These are phyloP conservation scores for Syzygium jambos DNA, from an alignment of 345 rosid genomes.

Conservation along the genomic window DNA sequence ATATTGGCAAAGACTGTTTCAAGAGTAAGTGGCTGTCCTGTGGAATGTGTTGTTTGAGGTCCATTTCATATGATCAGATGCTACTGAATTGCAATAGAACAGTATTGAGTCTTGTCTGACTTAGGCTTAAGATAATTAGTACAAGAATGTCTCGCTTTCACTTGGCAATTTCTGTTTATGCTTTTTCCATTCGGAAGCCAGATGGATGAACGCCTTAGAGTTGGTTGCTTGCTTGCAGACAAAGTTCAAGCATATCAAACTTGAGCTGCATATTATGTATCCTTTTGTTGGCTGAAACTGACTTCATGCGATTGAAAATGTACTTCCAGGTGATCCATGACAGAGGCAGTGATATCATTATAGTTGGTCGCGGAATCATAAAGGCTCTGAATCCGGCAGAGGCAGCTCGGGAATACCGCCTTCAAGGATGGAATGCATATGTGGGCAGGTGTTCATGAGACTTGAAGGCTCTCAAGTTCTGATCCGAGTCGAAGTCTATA, in stretches of 20 bases:
- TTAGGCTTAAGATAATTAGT: background rate
- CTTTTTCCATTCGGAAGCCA: background rate
- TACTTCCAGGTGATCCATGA: constrained; percentile 61
- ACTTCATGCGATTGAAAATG: background rate
- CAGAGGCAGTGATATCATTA: constrained; percentile 90
- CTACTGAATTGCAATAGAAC: background rate
- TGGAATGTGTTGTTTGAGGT: background rate
- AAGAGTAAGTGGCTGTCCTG: background rate
- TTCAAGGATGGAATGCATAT: constrained; percentile 96
- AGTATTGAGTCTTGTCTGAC: background rate
- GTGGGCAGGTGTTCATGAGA: constrained; percentile 44
- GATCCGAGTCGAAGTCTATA: background rate
- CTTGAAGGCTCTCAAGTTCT: background rate
- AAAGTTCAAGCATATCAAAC: background rate
- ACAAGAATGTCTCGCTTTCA: background rate
- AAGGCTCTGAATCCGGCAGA: constrained; percentile 74
- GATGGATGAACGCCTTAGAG: background rate
- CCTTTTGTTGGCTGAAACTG: background rate
- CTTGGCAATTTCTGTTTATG: background rate
- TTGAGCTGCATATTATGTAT: background rate
- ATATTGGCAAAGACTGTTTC: background rate
- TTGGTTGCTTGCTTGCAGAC: background rate
- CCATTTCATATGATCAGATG: background rate
- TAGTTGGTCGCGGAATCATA: constrained; percentile 94
- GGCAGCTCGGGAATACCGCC: constrained; percentile 73